Conservation (phyloP, 148 eudicot species). For the Spergularia marina region DNA sequence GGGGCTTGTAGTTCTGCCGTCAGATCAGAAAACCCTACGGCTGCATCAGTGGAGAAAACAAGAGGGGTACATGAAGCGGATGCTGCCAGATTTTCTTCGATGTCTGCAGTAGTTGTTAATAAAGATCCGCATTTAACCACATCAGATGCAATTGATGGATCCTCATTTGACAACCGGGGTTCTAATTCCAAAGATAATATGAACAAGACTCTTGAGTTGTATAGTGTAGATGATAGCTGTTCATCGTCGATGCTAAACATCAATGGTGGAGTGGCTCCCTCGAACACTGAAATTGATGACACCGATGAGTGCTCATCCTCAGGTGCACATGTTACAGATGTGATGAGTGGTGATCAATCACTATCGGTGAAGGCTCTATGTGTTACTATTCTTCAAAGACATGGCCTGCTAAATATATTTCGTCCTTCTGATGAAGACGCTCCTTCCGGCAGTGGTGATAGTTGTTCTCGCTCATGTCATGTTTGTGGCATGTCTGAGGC, state of each 20-base stretch:
- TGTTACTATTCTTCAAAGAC: constrained; percentile 58
- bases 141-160: constrained; percentile 38
- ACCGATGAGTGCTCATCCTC: constrained; percentile 84
- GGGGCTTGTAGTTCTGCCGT: constrained; percentile 37
- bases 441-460: constrained; percentile 30
- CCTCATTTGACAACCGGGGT: constrained; percentile 34
- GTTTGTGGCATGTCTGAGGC: constrained; percentile 49
- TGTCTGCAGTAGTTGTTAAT: constrained; percentile 25
- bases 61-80: constrained; percentile 31
- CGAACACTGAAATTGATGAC: constrained; percentile 66
- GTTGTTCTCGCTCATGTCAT: constrained; percentile 46
- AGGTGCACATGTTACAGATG: constrained; percentile 47
- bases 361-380: constrained; percentile 54
- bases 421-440: constrained; percentile 27
- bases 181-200: constrained; percentile 37
- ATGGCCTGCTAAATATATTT: constrained; percentile 38
- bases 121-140: constrained; percentile 29
- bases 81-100: constrained; percentile 29
- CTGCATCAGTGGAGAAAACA: constrained; percentile 25
- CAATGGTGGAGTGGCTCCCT: constrained; percentile 44
- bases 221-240: constrained; percentile 66
- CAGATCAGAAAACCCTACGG: constrained; percentile 43
- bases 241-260: constrained; percentile 73
- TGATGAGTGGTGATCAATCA: constrained; percentile 37
- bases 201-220: constrained; percentile 31